Conservation (phyloP, 345 rosid species). For the Arabidopsis suecica region DNA sequence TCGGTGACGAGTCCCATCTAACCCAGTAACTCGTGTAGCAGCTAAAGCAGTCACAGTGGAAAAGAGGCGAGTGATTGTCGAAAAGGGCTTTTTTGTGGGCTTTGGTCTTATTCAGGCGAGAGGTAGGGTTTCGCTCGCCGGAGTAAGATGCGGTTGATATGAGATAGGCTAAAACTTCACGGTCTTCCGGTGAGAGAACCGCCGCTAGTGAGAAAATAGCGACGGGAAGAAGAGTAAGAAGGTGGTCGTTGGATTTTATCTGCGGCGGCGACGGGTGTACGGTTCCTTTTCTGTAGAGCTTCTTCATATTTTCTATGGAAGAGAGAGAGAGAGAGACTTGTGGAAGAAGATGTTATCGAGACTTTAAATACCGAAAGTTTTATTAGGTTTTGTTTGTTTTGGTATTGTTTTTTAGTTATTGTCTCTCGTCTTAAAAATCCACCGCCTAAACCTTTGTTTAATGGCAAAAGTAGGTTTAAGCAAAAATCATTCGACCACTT, state of each 20-base stretch:
- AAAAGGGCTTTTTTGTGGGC: slow-evolving; percentile 22
- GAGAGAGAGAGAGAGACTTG: slow-evolving; percentile 29
- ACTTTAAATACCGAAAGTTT: slow-evolving; percentile 40
- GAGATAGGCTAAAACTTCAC: slow-evolving; percentile 68
- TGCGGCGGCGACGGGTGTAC: slow-evolving; percentile 78
- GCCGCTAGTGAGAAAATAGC: slow-evolving; percentile 68
- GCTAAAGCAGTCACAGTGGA: slow-evolving; percentile 73
- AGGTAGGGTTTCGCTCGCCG: slow-evolving; percentile 34
- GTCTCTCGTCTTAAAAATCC: background rate
- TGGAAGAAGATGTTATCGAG: slow-evolving; percentile 20
- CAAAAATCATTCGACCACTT: background rate
- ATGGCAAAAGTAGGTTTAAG: background rate
- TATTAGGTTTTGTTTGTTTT: slow-evolving; percentile 36
- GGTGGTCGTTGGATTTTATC: slow-evolving; percentile 53
- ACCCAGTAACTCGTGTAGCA: slow-evolving; percentile 87
- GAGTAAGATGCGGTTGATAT: slow-evolving; percentile 53
- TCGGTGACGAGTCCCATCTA: slow-evolving; percentile 83
- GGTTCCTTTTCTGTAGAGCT: slow-evolving; percentile 69
- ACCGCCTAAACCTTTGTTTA: slow-evolving; percentile 14
- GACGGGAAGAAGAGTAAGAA: slow-evolving; percentile 71
- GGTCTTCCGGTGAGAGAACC: slow-evolving; percentile 68
- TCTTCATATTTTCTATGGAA: slow-evolving; percentile 59
- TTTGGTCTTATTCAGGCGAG: slow-evolving; percentile 32
- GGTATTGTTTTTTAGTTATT: background rate
- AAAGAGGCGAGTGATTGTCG: slow-evolving; percentile 57